Conservation (phyloP, 768 basidiomycete species). For the Lactarius tabidus region DNA sequence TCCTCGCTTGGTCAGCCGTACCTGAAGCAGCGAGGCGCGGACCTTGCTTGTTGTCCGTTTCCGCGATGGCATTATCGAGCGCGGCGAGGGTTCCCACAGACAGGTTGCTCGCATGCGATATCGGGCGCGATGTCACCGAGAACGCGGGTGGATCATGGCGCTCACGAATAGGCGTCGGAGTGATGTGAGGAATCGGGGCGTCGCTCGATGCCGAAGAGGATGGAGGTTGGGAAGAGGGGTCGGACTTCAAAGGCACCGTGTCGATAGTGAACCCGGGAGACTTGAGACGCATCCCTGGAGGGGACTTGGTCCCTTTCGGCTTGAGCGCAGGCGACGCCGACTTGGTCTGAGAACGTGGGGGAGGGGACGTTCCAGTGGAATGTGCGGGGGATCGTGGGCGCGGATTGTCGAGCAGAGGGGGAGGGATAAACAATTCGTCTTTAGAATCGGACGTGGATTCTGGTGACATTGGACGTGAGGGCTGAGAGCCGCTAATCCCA, state of each 20-base stretch:
- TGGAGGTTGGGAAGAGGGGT: constrained; percentile 24
- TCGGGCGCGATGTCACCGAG: constrained; percentile 36
- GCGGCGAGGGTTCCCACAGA: constrained; percentile 12
- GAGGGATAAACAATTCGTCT: constrained; percentile 22
- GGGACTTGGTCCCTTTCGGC: constrained; percentile 15
- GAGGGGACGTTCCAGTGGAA: constrained; percentile 3
- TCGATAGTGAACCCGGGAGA: constrained; percentile 5
- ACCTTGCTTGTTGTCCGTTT: neutral
- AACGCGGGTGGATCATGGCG: constrained; percentile 34
- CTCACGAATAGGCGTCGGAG: constrained; percentile 33
- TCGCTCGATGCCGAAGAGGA: constrained; percentile 29
- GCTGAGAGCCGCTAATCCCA: constrained; percentile 14
- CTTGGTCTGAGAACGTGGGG: constrained; percentile 1
- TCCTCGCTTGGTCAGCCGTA: neutral
- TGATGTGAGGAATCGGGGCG: constrained; percentile 28
- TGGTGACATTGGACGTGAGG: constrained; percentile 10
- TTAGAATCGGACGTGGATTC: neutral
- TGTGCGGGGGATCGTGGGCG: constrained; percentile 24
- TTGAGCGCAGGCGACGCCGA: constrained; percentile 3
- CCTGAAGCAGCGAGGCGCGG: neutral
- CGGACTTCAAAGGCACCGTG: neutral
- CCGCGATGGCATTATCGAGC: neutral
- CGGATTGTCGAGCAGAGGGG: constrained; percentile 19
- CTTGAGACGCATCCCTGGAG: neutral
- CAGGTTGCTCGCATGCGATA: constrained; percentile 26